Conservation (phyloP, 2,329 filamentous ascomycete genomes). For the Aspergillus phoenicis region DNA sequence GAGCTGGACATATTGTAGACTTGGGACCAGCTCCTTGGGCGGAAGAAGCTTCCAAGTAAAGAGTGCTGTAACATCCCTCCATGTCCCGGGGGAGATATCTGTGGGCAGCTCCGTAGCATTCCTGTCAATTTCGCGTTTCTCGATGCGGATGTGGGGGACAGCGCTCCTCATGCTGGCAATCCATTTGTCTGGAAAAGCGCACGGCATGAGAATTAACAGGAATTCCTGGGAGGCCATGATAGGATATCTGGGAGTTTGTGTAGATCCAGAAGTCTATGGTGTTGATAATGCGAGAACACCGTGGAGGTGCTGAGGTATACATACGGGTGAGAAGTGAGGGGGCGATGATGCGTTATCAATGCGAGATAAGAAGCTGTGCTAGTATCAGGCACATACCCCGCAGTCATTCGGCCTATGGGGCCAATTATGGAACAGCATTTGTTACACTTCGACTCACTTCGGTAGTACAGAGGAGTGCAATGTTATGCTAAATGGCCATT, state of each 20-base stretch:
- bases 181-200: not conserved
- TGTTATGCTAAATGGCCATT: too few species aligned
- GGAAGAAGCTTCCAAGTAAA: slow-evolving; percentile 4
- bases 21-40: not conserved
- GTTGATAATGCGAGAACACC: too few species aligned
- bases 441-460: too few species aligned
- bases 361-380: too few species aligned
- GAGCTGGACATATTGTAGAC: slow-evolving; percentile 5
- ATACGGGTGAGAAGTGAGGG: too few species aligned
- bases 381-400: too few species aligned
- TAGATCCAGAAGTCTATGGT: not conserved
- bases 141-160: not conserved
- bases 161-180: not conserved
- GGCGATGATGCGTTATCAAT: too few species aligned
- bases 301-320: too few species aligned
- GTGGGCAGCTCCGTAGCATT: not conserved
- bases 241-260: not conserved
- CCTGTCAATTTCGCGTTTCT: not conserved
- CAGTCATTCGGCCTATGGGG: too few species aligned
- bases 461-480: too few species aligned
- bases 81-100: not conserved
- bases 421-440: too few species aligned
- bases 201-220: slow-evolving; percentile 3
- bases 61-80: not conserved
- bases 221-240: not conserved